Evolutionary conservation across 257 asterid species (phyloP), one percentile per base, ranked within the genome.

Genomic region (Leonotis leonurus): DNA sequence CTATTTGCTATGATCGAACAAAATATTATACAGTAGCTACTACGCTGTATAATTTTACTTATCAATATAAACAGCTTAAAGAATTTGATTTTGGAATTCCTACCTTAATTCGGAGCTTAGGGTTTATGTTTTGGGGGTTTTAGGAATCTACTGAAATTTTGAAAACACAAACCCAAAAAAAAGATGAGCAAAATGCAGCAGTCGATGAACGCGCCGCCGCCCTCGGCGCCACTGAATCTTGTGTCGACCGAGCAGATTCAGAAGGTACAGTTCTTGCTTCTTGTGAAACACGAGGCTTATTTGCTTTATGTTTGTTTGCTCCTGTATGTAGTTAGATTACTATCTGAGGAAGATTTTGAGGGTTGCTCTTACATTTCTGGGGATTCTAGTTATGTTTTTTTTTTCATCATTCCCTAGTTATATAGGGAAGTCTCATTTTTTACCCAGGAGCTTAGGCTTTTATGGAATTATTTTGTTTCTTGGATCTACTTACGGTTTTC

Each of bases 191-290:
- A 62, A 68, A 71, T 62, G 78, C 80, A 70, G 65, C 80, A 61
- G 40, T 69, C 67, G 58, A 70, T 75, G 84, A 85, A 80, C 71
- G 72, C 97, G 39, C 71, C 77, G 55, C 73, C 83, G 20, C n/a
- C n/a, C n/a, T 63, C 91, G 8, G 56, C 80, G 64, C 82, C 91
- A 49, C 83, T 86, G 49, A 78, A 73, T 48, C 85, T 85, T 78
- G 79, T 91, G 75, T 79, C 97, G 70, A 88, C 95, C 33, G 98
- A 91, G 74, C 97, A 88, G 95, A 88, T 91, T 88, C 98, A 91
- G 73, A 91, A 88, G 95, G 98, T 91, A 67, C 56, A 24, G 33
- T 53, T 48, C 52, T 53, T 32, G 10, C 48, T 56, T 16, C 49
- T n/a, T n/a, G n/a, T n/a, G n/a, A n/a, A n/a, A n/a, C n/a, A 0